Conservation (phyloP, 352 stramenopile species). For the Globisporangium perplexum region DNA sequence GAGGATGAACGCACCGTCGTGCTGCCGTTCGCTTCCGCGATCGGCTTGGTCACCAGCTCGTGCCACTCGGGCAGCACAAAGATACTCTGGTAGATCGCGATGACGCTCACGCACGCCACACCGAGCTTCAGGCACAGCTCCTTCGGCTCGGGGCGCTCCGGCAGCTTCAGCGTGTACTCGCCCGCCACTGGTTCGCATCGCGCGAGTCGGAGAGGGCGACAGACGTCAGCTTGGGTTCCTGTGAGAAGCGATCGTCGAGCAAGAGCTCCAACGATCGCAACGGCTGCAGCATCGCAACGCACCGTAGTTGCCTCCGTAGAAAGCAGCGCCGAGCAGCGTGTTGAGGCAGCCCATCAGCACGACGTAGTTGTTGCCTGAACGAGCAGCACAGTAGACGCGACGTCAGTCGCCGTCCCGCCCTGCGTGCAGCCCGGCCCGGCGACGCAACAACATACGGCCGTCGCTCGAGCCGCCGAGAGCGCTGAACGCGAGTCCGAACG, state of each 20-base stretch:
- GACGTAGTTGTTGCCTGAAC: slow-evolving; percentile 40
- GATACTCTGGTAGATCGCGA: slow-evolving; percentile 72
- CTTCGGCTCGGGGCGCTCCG: slow-evolving; percentile 61
- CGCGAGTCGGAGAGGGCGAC: too few species aligned
- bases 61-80: slow-evolving; percentile 79
- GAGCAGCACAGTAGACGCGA: background rate
- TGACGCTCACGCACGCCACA: slow-evolving; percentile 59
- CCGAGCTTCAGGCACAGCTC: slow-evolving; percentile 82
- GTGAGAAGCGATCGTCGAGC: too few species aligned
- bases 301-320: slow-evolving; percentile 84
- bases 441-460: slow-evolving; percentile 19
- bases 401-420: too few species aligned
- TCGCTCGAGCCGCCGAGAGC: slow-evolving; percentile 63
- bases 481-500: slow-evolving; percentile 77
- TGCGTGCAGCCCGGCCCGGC: too few species aligned
- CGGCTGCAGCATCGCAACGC: too few species aligned
- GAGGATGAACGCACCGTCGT: slow-evolving; percentile 24
- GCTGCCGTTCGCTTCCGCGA: slow-evolving; percentile 67
- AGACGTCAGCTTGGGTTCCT: too few species aligned
- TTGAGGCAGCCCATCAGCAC: slow-evolving; percentile 86
- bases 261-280: too few species aligned
- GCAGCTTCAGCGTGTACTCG: slow-evolving; percentile 79
- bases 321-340: slow-evolving; percentile 71
- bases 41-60: slow-evolving; percentile 65
- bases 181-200: slow-evolving; percentile 37